These are phyloP conservation scores for Withania somnifera DNA, from an alignment of 305 asterid genomes.

Conservation along the genomic window DNA sequence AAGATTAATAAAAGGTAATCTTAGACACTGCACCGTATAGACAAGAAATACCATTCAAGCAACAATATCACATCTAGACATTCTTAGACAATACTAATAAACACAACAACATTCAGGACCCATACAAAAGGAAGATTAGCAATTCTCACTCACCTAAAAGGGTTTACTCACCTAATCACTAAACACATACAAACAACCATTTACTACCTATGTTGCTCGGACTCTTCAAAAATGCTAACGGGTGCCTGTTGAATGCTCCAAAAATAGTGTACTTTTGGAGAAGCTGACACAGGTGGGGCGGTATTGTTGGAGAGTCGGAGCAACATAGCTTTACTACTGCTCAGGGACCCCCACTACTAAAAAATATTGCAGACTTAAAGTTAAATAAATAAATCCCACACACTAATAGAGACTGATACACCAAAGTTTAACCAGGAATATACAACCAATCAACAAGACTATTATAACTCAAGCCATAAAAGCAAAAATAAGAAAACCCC, in stretches of 20 bases:
- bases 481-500: not conserved
- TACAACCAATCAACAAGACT: not conserved
- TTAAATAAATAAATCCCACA: not conserved
- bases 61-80: not conserved
- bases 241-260: too few relatives aligned
- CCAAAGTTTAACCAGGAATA: not conserved
- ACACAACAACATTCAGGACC: not conserved
- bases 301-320: too few relatives aligned
- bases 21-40: not conserved
- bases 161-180: too few relatives aligned
- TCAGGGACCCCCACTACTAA: too few relatives aligned
- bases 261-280: too few relatives aligned
- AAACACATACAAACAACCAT: not conserved
- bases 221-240: too few relatives aligned
- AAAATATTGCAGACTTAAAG: not conserved
- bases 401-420: not conserved
- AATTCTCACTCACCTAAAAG: too few relatives aligned
- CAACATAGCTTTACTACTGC: too few relatives aligned
- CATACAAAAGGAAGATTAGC: not conserved
- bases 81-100: not conserved
- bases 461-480: not conserved
- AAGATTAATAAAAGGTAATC: not conserved
- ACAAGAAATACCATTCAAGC: not conserved
- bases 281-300: too few relatives aligned
- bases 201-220: too few relatives aligned